These are phyloP conservation scores for Diutina pseudorugosa DNA, from an alignment of 1,139 yeast species.

Conservation along the genomic window DNA sequence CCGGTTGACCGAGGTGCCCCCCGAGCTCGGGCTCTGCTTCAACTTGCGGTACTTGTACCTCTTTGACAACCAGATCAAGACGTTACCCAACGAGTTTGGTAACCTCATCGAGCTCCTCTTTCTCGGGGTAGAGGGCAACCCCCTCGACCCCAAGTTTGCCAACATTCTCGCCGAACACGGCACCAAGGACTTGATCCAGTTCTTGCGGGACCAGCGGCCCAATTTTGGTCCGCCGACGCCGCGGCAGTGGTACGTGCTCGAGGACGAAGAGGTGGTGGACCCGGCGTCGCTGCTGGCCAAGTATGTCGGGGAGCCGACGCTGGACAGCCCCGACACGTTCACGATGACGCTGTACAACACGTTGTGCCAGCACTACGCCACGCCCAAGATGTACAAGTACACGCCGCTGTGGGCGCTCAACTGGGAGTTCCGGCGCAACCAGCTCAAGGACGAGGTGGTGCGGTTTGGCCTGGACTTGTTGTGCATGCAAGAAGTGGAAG, in stretches of 20 bases:
- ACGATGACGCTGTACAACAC: slow-evolving; percentile 84
- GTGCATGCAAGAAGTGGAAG: slow-evolving; percentile 93
- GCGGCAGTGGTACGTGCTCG: slow-evolving; percentile 72
- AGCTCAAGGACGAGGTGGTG: slow-evolving; percentile 60
- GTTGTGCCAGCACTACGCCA: slow-evolving; percentile 91
- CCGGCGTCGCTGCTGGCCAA: slow-evolving; percentile 20
- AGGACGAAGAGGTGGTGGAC: slow-evolving; percentile 53
- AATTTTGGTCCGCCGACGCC: slow-evolving; percentile 52
- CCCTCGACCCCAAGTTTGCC: slow-evolving; percentile 54
- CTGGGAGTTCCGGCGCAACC: slow-evolving; percentile 84
- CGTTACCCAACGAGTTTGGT: slow-evolving; percentile 79
- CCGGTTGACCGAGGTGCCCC: slow-evolving; percentile 56
- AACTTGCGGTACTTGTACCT: slow-evolving; percentile 72
- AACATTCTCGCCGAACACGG: slow-evolving; percentile 72
- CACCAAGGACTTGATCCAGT: slow-evolving; percentile 67
- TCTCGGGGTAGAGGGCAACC: slow-evolving; percentile 90
- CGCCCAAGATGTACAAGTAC: slow-evolving; percentile 81
- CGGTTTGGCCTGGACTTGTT: slow-evolving; percentile 60
- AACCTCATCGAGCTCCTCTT: slow-evolving; percentile 74
- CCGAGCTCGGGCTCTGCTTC: slow-evolving; percentile 73
- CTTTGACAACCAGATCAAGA: slow-evolving; percentile 72
- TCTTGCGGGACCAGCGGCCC: slow-evolving; percentile 76
- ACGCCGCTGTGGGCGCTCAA: slow-evolving; percentile 96
- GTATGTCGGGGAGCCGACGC: slow-evolving; percentile 11
- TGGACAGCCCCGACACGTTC: slow-evolving; percentile 23